Conservation (phyloP, 176 grass and related monocot genomes). For the Zoysia japonica region DNA sequence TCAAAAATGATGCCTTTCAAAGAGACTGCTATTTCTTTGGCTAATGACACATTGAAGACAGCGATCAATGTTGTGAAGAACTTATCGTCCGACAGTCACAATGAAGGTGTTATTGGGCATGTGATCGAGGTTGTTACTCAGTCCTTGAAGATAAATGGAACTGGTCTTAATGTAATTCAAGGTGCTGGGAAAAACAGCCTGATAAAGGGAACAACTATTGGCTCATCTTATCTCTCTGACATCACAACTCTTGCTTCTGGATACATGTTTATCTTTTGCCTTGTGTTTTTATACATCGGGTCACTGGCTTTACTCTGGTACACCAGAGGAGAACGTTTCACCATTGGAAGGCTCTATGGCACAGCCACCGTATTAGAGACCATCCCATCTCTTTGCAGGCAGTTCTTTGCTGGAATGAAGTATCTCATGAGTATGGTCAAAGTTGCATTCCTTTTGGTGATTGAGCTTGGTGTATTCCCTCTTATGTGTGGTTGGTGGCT, state of each 20-base stretch:
- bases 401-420: conserved; percentile 85
- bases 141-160: conserved; percentile 82
- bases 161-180: conserved; percentile 59
- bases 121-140: conserved; percentile 75
- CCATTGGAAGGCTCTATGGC: conserved; percentile 87
- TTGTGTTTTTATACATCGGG: conserved; percentile 83
- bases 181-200: conserved; percentile 45
- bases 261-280: conserved; percentile 80
- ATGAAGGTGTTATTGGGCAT: conserved; percentile 69
- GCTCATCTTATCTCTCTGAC: conserved; percentile 88
- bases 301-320: conserved; percentile 88
- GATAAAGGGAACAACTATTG: conserved; percentile 58
- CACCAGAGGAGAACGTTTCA: conserved; percentile 78
- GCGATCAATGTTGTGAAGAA: conserved; percentile 82
- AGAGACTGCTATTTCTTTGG: conserved; percentile 76
- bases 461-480: conserved; percentile 97
- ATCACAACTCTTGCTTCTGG: conserved; percentile 89
- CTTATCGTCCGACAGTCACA: conserved; percentile 68
- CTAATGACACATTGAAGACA: conserved; percentile 85
- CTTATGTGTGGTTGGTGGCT: conserved; percentile 99
- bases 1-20: conserved; percentile 77
- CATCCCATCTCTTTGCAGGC: conserved; percentile 87
- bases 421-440: conserved; percentile 98
- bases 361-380: conserved; percentile 75
- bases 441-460: conserved; percentile 94